Evolutionary conservation across 805 yeast species (phyloP).

Genomic region (Candida boleticola): DNA sequence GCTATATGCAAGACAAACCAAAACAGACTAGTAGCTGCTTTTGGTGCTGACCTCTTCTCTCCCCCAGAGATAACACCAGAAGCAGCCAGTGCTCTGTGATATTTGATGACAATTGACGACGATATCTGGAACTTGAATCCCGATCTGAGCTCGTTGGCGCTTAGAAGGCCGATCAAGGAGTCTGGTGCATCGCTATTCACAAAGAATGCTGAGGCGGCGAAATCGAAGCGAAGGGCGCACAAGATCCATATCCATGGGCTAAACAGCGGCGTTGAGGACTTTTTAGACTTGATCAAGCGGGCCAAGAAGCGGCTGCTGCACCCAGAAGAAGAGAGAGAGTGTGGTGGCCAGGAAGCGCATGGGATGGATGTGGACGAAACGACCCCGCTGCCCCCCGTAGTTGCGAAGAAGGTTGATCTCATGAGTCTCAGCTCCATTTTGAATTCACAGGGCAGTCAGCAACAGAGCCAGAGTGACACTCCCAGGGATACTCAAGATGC

Average conservation of each 20-base stretch:
- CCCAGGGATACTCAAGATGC: no score
- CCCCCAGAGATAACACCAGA: no score
- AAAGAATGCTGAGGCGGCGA: background rate
- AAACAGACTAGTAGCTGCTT: no score
- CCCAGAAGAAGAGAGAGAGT: background rate
- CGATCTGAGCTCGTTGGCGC: background rate
- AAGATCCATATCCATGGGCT: slow-evolving; percentile 2
- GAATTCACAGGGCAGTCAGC: slow-evolving; percentile 2
- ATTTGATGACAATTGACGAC: slow-evolving; percentile 1
- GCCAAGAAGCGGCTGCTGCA: no score
- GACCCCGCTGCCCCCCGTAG: background rate
- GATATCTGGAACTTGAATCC: background rate
- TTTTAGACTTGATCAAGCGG: slow-evolving; percentile 3
- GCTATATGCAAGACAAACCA: no score
- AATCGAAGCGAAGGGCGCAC: background rate
- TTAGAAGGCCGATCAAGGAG: background rate
- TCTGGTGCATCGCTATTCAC: background rate
- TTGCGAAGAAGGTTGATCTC: background rate
- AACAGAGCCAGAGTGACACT: background rate
- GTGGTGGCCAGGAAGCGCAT: background rate
- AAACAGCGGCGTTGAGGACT: background rate
- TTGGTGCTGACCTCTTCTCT: no score
- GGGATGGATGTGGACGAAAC: background rate
- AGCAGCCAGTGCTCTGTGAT: no score
- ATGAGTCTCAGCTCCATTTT: slow-evolving; percentile 1